Conservation (phyloP, 805 yeast genomes). For the Ogataea henricii region DNA sequence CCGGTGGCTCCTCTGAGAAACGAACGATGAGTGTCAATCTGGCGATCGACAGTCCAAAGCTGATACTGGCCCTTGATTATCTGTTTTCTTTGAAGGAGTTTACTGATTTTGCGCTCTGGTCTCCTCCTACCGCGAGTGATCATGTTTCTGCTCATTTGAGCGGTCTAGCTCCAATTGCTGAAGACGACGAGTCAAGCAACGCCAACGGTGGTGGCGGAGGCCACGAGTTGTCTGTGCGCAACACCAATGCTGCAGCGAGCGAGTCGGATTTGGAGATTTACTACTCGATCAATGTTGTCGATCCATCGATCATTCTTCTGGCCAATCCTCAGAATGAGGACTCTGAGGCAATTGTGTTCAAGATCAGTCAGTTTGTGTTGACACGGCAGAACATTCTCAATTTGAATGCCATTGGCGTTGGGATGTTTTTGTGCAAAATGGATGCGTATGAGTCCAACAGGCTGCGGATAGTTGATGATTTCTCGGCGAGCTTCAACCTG, state of each 20-base stretch:
- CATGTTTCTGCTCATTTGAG: neutral
- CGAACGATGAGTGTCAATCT: constrained; percentile 53
- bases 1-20: constrained; percentile 41
- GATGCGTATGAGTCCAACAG: constrained; percentile 59
- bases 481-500: constrained; percentile 71
- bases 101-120: constrained; percentile 49
- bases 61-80: constrained; percentile 84
- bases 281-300: constrained; percentile 57
- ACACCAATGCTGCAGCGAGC: constrained; percentile 9
- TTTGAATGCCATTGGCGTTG: constrained; percentile 72
- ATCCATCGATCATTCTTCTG: constrained; percentile 74
- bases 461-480: constrained; percentile 83
- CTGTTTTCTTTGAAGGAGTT: constrained; percentile 73
- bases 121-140: neutral
- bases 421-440: constrained; percentile 85
- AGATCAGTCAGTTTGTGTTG: constrained; percentile 73
- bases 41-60: constrained; percentile 77
- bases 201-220: constrained; percentile 6
- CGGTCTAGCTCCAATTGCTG: neutral
- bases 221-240: constrained; percentile 12
- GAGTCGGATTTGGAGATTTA: constrained; percentile 10
- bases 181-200: neutral
- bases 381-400: constrained; percentile 69
- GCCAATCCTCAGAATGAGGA: constrained; percentile 72
- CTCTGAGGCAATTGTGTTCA: constrained; percentile 89